Conservation (phyloP, 2,329 filamentous ascomycete species). For the Furcasterigmium furcatum region DNA sequence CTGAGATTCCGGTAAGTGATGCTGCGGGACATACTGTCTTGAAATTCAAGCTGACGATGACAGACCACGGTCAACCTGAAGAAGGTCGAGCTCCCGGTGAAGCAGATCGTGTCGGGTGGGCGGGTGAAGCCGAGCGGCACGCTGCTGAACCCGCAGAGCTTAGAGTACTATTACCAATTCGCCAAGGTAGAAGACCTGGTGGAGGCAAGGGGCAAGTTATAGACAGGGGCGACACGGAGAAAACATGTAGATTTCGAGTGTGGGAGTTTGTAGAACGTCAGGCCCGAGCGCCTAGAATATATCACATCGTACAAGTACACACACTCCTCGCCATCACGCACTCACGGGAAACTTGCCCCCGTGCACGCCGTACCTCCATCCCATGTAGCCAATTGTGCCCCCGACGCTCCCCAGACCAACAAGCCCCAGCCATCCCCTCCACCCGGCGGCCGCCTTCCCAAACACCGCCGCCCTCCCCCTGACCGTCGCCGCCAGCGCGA, state of each 20-base stretch:
- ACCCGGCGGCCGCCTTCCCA: slow-evolving; percentile 23
- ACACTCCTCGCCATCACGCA: slow-evolving; percentile 9
- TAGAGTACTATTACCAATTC: slow-evolving; percentile 79
- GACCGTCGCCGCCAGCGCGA: slow-evolving; percentile 21
- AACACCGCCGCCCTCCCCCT: slow-evolving; percentile 18
- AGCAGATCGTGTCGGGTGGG: slow-evolving; percentile 77
- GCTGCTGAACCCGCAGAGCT: slow-evolving; percentile 69
- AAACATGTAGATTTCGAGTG: too few relatives aligned
- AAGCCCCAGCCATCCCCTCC: slow-evolving; percentile 38
- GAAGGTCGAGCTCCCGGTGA: slow-evolving; percentile 81
- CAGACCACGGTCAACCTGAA: slow-evolving; percentile 83
- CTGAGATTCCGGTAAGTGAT: slow-evolving; percentile 72
- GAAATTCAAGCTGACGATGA: slow-evolving; percentile 10
- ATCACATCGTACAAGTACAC: too few relatives aligned
- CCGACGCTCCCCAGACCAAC: slow-evolving; percentile 43
- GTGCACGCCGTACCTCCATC: slow-evolving; percentile 46
- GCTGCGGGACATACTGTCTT: neutral
- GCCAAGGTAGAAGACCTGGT: slow-evolving; percentile 64
- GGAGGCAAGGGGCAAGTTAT: slow-evolving; percentile 44
- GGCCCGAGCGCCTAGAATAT: too few relatives aligned
- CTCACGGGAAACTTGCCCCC: slow-evolving; percentile 32
- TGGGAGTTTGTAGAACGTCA: too few relatives aligned
- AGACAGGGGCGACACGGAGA: too few relatives aligned
- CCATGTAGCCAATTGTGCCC: slow-evolving; percentile 45
- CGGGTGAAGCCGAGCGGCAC: slow-evolving; percentile 74